These are phyloP conservation scores for Magnolia officinalis DNA, from an alignment of 164 flowering plant species.

Conservation along the genomic window DNA sequence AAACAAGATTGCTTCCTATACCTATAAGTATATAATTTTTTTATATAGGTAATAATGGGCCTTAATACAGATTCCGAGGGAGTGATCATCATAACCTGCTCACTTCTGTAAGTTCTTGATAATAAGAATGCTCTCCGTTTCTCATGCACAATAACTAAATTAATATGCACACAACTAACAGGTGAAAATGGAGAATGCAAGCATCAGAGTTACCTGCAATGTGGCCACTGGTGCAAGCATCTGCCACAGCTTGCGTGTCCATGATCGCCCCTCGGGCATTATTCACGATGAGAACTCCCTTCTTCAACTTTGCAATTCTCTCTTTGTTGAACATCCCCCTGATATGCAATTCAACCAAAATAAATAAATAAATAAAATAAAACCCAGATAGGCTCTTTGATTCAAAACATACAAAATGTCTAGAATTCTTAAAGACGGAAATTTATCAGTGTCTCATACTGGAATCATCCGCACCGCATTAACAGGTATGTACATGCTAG, in stretches of 20 bases:
- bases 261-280: constrained; percentile 99
- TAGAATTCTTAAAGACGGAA: not conserved
- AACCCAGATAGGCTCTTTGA: not conserved
- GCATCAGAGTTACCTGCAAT: constrained; percentile 58
- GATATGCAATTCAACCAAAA: constrained; percentile 4
- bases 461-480: no score
- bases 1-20: no score
- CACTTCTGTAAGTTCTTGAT: not conserved
- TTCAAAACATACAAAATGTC: not conserved
- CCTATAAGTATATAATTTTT: no score
- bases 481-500: no score
- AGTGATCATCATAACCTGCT: not conserved
- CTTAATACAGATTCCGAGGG: not conserved
- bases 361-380: no score
- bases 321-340: constrained; percentile 94
- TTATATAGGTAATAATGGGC: no score
- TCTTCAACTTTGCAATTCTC: constrained; percentile 79
- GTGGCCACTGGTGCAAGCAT: constrained; percentile 88
- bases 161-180: not conserved
- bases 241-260: constrained; percentile 96
- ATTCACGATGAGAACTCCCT: constrained; percentile 92
- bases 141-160: not conserved
- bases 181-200: not conserved
- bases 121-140: not conserved
- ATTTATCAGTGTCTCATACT: no score